Evolutionary conservation across 352 stramenopile genomes (phyloP).

Genomic region (Thalassiosira oceanica): DNA sequence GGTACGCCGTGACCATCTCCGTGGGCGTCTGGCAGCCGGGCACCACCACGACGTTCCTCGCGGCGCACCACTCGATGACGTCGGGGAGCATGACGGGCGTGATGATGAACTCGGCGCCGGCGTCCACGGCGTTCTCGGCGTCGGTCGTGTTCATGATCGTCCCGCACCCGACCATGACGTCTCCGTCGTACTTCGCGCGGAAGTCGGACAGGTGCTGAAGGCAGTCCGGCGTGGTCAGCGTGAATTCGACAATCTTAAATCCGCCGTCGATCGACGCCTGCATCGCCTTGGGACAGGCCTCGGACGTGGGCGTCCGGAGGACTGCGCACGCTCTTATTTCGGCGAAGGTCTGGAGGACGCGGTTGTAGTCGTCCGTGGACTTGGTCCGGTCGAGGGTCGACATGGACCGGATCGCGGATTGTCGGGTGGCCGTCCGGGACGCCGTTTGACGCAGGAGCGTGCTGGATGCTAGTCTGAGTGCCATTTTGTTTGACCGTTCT

Average conservation of each 20-base stretch:
- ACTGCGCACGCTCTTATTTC: constrained; percentile 71
- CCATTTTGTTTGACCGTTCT: too few relatives aligned
- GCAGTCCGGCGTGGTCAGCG: constrained; percentile 75
- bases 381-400: constrained; percentile 49
- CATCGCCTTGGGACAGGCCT: constrained; percentile 77
- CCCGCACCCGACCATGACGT: constrained; percentile 80
- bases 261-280: constrained; percentile 79
- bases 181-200: constrained; percentile 75
- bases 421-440: too few relatives aligned
- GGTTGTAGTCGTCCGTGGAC: constrained; percentile 51
- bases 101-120: constrained; percentile 80
- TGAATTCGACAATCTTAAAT: constrained; percentile 82
- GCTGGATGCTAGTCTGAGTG: too few relatives aligned
- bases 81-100: constrained; percentile 80
- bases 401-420: constrained; percentile 1
- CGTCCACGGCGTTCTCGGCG: constrained; percentile 67
- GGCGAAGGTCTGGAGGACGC: constrained; percentile 72
- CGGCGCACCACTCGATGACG: constrained; percentile 78
- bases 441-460: too few relatives aligned
- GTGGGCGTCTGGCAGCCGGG: constrained; percentile 80
- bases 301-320: constrained; percentile 72
- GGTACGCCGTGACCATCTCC: constrained; percentile 69
- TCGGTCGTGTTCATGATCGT: constrained; percentile 74
- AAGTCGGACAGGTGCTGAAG: constrained; percentile 71
- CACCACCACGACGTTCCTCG: constrained; percentile 72